Evolutionary conservation across 495 filamentous ascomycete genomes (phyloP).

Genomic region (Podospora australis): DNA sequence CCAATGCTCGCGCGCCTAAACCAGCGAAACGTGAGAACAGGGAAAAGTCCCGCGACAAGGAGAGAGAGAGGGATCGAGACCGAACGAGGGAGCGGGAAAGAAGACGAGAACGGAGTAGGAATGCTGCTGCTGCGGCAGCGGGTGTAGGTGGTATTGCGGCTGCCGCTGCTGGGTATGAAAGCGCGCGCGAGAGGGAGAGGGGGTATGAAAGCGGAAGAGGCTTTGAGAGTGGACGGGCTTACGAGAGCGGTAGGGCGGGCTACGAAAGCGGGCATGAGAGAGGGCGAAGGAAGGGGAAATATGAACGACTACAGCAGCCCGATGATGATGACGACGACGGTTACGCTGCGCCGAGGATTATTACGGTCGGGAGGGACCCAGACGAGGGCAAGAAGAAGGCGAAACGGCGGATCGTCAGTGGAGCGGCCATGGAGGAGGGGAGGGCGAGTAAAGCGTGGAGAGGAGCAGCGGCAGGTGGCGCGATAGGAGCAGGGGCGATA

Average conservation of each 20-base stretch:
- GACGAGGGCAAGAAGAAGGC: conserved; percentile 23
- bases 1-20: conserved; percentile 35
- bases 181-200: conserved; percentile 16
- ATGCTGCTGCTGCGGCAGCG: too few species aligned
- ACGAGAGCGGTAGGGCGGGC: neutral
- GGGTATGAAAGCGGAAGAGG: conserved; percentile 13
- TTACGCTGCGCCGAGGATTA: neutral
- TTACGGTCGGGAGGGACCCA: conserved; percentile 7
- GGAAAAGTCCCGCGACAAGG: conserved; percentile 21
- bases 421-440: conserved; percentile 63
- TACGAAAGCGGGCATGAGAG: neutral
- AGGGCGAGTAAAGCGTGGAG: conserved; percentile 19
- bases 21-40: neutral
- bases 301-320: neutral
- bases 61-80: conserved; percentile 24
- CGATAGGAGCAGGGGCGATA: neutral
- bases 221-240: neutral
- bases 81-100: conserved; percentile 11
- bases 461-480: neutral
- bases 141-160: too few species aligned
- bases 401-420: conserved; percentile 59
- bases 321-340: neutral
- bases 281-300: neutral
- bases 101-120: neutral
- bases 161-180: conserved; percentile 8